Evolutionary conservation across 2,329 filamentous ascomycete genomes (phyloP).

Genomic region (Chrysoporthe deuterocubensis): DNA sequence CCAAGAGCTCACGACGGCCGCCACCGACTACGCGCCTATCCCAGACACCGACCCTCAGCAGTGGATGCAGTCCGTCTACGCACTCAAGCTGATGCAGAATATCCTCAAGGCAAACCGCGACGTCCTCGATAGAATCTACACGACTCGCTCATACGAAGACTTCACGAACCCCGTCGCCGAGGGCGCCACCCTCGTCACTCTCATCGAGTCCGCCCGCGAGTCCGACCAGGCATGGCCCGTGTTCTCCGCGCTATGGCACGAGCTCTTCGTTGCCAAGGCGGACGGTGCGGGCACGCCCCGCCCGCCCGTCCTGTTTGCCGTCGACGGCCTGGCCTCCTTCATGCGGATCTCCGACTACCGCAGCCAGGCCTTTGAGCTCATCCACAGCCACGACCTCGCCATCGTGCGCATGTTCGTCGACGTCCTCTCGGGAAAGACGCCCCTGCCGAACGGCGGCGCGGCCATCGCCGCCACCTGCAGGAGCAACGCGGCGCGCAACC

Average conservation of each 20-base stretch:
- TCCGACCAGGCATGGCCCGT: conserved; percentile 78
- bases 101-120: conserved; percentile 73
- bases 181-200: conserved; percentile 66
- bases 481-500: conserved; percentile 68
- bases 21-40: conserved; percentile 79
- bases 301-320: conserved; percentile 68
- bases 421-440: conserved; percentile 64
- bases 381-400: conserved; percentile 85
- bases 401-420: conserved; percentile 77
- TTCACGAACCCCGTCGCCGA: conserved; percentile 56
- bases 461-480: conserved; percentile 75
- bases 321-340: conserved; percentile 81
- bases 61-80: conserved; percentile 82
- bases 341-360: conserved; percentile 81
- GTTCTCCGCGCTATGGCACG: conserved; percentile 80
- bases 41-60: conserved; percentile 58
- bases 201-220: conserved; percentile 74
- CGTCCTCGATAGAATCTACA: conserved; percentile 59
- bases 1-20: conserved; percentile 78
- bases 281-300: conserved; percentile 48
- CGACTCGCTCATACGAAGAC: conserved; percentile 49
- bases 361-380: conserved; percentile 67
- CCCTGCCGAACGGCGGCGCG: conserved; percentile 74
- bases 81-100: conserved; percentile 72
- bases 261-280: conserved; percentile 56